Base-by-base conservation (phyloP, 768 basidiomycete genomes). In the Dioszegia crocea region DNA sequence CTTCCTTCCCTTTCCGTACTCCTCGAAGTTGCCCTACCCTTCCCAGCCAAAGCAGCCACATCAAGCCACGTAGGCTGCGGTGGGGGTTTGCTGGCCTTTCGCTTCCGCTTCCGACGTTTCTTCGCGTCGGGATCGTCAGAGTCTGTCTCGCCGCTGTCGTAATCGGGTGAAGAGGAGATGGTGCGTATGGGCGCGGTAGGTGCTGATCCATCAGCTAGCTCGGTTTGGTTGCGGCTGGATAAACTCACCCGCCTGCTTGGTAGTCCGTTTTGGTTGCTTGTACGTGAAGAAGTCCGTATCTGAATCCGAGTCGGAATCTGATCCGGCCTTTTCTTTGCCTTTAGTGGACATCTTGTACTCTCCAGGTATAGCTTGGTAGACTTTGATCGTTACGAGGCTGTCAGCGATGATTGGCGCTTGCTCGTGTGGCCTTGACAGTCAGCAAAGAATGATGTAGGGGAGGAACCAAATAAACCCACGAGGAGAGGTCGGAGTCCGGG, bases 261-360 rank as follows among this genome's bases (percentile, higher is more conserved):
- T 38, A 43, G 36, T 14, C 14, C 8, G 16, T 49, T 50, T 45
- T n/a, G 50, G 40, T 0, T 36, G 50, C 30, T 59, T 63, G 17
- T 30, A 19, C 3, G 43, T 57, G 56, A 69, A 69, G 60, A 69
- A 69, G 24, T 69, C 67, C 40, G 30, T 41, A 46, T 64, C 63
- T 10, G 56, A 57, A 38, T 60, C 66, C 4, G 49, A 29, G 23
- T 52, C 58, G 11, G 36, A 21, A 24, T 31, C 30, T n/a, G n/a
- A n/a, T 11, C 14, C 31, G n/a, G 55, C 65, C 44, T 60, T 64
- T 10, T 55, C 66, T 40, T 67, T 67, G 1, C 61, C 64, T 30
- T 69, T 65, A 44, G 54, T 45, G 8, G 54, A 36, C 64, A 69
- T 69, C 6, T 2, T 40, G 40, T 9, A 38, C n/a, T 38, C 10